These are phyloP conservation scores for Elaphomyces granulatus DNA, from an alignment of 495 filamentous ascomycete species.

Conservation along the genomic window DNA sequence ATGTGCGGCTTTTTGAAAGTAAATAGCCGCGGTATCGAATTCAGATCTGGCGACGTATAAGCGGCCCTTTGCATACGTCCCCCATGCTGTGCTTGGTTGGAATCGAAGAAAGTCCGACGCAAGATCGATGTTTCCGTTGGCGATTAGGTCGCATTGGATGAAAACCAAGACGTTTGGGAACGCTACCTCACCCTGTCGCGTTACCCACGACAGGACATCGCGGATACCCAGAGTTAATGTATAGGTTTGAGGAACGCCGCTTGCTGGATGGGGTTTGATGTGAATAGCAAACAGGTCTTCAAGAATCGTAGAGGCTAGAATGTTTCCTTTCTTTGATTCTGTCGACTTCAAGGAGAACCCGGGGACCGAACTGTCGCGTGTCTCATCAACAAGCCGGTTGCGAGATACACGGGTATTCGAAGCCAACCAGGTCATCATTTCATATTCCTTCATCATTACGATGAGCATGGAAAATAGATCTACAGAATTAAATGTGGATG, in stretches of 20 bases:
- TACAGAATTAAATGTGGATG: constrained; percentile 50
- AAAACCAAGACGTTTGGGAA: constrained; percentile 34
- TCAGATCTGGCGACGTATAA: constrained; percentile 60
- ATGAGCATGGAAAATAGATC: constrained; percentile 54
- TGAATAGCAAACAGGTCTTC: constrained; percentile 35
- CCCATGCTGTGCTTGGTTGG: constrained; percentile 50
- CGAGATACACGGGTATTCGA: constrained; percentile 32
- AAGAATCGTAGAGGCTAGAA: constrained; percentile 25
- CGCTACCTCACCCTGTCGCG: constrained; percentile 28
- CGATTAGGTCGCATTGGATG: constrained; percentile 59
- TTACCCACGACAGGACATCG: constrained; percentile 37
- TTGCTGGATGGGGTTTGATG: constrained; percentile 31
- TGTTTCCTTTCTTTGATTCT: constrained; percentile 12
- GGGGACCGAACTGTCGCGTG: constrained; percentile 12
- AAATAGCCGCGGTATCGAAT: constrained; percentile 51
- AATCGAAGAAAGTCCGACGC: constrained; percentile 65
- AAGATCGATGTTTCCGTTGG: constrained; percentile 52
- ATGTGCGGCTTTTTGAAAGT: constrained; percentile 72
- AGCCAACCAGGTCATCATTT: constrained; percentile 70
- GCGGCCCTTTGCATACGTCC: constrained; percentile 75
- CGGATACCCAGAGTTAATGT: constrained; percentile 33
- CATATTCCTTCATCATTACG: constrained; percentile 51
- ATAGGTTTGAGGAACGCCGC: constrained; percentile 30
- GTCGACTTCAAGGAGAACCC: constrained; percentile 18
- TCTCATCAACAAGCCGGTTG: constrained; percentile 8